Conservation (phyloP, 2,329 filamentous ascomycete genomes). For the Talaromyces funiculosus region DNA sequence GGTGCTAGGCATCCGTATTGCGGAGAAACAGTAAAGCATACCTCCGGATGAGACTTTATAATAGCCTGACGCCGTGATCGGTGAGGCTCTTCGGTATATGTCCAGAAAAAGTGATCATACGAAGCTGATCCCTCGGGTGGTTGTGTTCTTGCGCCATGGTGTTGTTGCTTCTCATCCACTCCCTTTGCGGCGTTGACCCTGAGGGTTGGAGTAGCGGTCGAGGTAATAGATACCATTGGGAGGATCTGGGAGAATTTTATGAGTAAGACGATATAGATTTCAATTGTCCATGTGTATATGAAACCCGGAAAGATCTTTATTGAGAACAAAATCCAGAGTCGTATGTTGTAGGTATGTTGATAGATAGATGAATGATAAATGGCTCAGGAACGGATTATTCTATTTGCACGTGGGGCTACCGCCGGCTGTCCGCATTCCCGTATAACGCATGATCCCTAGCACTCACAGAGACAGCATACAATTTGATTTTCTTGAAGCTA, state of each 20-base stretch:
- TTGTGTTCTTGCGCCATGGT: constrained; percentile 22
- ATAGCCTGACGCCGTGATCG: constrained; percentile 84
- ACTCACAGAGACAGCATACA: background rate
- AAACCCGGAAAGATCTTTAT: background rate
- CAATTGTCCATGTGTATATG: background rate
- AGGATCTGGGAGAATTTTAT: constrained; percentile 3
- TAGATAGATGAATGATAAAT: constrained; percentile 1
- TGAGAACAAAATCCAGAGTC: background rate
- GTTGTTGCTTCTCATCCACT: constrained; percentile 15
- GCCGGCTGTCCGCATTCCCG: background rate
- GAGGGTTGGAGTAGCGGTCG: constrained; percentile 28
- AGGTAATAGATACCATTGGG: constrained; percentile 27
- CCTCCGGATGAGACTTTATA: constrained; percentile 97
- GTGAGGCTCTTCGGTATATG: constrained; percentile 97
- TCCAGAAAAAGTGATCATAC: constrained; percentile 82
- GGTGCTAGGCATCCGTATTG: background rate
- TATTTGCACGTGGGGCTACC: constrained; percentile 35
- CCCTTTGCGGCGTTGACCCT: constrained; percentile 21
- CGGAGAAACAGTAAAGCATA: constrained; percentile 35
- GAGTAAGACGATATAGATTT: background rate
- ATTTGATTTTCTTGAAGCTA: background rate
- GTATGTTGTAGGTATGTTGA: background rate
- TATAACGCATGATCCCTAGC: background rate
- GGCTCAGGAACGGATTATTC: constrained; percentile 18
- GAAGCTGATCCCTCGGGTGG: constrained; percentile 29